These are phyloP conservation scores for Globisporangium splendens DNA, from an alignment of 352 stramenopile genomes.

Conservation along the genomic window DNA sequence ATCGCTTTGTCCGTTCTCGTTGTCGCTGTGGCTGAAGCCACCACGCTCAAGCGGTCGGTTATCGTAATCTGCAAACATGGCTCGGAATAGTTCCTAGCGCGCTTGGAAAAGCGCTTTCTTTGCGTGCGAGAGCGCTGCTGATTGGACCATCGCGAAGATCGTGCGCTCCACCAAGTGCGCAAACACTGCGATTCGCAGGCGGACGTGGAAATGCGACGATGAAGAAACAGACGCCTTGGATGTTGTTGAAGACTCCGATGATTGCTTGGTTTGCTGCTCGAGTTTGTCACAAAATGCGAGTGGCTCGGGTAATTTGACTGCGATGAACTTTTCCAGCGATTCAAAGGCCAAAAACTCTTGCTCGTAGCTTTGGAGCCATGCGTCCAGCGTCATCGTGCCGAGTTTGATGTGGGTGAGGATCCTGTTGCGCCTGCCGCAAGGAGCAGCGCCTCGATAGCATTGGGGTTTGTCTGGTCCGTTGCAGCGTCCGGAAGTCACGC, in stretches of 20 bases:
- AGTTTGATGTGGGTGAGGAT: slow-evolving; percentile 4
- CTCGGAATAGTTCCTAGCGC: slow-evolving; percentile 38
- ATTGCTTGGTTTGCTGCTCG: slow-evolving; percentile 16
- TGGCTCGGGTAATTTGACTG: slow-evolving; percentile 49
- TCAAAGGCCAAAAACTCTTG: slow-evolving; percentile 40
- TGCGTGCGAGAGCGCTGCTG: slow-evolving; percentile 22
- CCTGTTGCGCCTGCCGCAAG: slow-evolving; percentile 5
- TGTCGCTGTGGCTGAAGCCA: no score
- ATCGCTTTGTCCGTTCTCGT: background rate
- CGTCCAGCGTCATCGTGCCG: slow-evolving; percentile 26
- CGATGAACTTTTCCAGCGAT: slow-evolving; percentile 40
- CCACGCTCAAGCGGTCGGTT: background rate
- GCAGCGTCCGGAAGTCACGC: slow-evolving; percentile 18
- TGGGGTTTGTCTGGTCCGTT: background rate
- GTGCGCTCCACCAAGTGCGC: slow-evolving; percentile 40
- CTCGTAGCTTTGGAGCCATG: slow-evolving; percentile 48
- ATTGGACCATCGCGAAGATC: slow-evolving; percentile 31
- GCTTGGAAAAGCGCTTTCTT: slow-evolving; percentile 26
- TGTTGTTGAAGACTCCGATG: slow-evolving; percentile 2
- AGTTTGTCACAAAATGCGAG: slow-evolving; percentile 43
- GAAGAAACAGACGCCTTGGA: background rate
- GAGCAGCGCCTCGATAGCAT: slow-evolving; percentile 5
- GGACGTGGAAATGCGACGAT: slow-evolving; percentile 30
- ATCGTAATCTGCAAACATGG: slow-evolving; percentile 49
- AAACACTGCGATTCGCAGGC: slow-evolving; percentile 41